Evolutionary conservation across 2,329 filamentous ascomycete genomes (phyloP).

Genomic region (Xylaria sp.): DNA sequence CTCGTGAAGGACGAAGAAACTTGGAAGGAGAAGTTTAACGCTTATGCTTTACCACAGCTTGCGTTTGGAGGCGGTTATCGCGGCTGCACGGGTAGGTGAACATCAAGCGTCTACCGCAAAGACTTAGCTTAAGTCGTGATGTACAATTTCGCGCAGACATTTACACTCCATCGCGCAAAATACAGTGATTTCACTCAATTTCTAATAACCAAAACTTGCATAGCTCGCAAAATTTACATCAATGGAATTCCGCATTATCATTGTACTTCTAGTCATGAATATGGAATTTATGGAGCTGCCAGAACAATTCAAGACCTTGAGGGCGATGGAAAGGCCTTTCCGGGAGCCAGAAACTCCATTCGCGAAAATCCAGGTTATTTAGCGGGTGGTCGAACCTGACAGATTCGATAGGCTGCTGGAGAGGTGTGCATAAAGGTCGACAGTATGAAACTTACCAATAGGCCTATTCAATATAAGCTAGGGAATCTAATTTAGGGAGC

Average conservation of each 20-base stretch:
- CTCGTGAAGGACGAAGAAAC: conserved; percentile 36
- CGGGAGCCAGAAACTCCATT: conserved; percentile 22
- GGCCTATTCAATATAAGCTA: too few relatives aligned
- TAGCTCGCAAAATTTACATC: conserved; percentile 27
- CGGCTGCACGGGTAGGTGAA: conserved; percentile 44
- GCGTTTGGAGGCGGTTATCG: conserved; percentile 46
- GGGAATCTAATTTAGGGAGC: too few relatives aligned
- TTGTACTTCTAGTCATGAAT: conserved; percentile 23
- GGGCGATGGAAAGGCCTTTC: conserved; percentile 24
- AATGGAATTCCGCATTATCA: conserved; percentile 28
- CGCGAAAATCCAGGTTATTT: conserved; percentile 7
- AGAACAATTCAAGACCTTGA: conserved; percentile 2
- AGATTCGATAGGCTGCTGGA: too few relatives aligned
- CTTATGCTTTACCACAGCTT: conserved; percentile 42
- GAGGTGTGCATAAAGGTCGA: too few relatives aligned
- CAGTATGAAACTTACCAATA: too few relatives aligned
- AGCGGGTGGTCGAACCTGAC: too few relatives aligned
- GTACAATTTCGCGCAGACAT: too few relatives aligned
- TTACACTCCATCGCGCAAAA: too few relatives aligned
- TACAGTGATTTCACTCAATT: too few relatives aligned
- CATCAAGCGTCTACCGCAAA: too few relatives aligned
- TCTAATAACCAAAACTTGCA: neutral
- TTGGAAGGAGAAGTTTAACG: conserved; percentile 42
- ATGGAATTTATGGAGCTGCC: conserved; percentile 26
- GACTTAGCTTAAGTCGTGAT: too few relatives aligned